These are phyloP conservation scores for Ophiostoma pallidulum DNA, from an alignment of 2,329 filamentous ascomycete species.

Conservation along the genomic window DNA sequence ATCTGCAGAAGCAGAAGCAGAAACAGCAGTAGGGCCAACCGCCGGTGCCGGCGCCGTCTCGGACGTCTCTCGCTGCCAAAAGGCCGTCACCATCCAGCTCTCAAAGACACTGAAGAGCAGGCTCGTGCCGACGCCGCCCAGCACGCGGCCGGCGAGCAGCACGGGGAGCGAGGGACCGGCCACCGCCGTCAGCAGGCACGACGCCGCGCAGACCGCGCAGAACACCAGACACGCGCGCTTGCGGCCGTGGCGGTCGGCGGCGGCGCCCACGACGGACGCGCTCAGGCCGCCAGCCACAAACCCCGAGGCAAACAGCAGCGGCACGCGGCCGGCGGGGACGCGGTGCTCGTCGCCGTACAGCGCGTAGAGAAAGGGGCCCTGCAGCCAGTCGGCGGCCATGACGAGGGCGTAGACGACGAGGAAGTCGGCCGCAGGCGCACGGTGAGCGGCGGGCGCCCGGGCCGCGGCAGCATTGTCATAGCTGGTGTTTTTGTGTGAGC, in stretches of 20 bases:
- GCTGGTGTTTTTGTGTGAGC: neutral
- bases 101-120: slow-evolving; percentile 51
- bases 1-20: slow-evolving; percentile 23
- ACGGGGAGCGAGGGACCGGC: slow-evolving; percentile 26
- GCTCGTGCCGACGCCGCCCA: slow-evolving; percentile 47
- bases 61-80: slow-evolving; percentile 31
- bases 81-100: slow-evolving; percentile 52
- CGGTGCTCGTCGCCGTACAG: slow-evolving; percentile 27
- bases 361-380: slow-evolving; percentile 28
- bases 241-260: slow-evolving; percentile 42
- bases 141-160: slow-evolving; percentile 42
- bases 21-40: no score
- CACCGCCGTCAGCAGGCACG: slow-evolving; percentile 33
- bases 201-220: slow-evolving; percentile 43
- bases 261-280: slow-evolving; percentile 36
- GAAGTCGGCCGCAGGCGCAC: slow-evolving; percentile 22
- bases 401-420: slow-evolving; percentile 37
- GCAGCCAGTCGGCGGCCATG: slow-evolving; percentile 42
- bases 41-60: neutral
- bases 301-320: slow-evolving; percentile 33
- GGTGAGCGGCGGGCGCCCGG: slow-evolving; percentile 18
- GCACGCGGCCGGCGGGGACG: slow-evolving; percentile 23
- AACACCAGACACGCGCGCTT: slow-evolving; percentile 44
- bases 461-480: neutral
- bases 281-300: slow-evolving; percentile 36